Conservation (phyloP, 2,329 filamentous ascomycete species). For the Cucurbitaria berberidis region DNA sequence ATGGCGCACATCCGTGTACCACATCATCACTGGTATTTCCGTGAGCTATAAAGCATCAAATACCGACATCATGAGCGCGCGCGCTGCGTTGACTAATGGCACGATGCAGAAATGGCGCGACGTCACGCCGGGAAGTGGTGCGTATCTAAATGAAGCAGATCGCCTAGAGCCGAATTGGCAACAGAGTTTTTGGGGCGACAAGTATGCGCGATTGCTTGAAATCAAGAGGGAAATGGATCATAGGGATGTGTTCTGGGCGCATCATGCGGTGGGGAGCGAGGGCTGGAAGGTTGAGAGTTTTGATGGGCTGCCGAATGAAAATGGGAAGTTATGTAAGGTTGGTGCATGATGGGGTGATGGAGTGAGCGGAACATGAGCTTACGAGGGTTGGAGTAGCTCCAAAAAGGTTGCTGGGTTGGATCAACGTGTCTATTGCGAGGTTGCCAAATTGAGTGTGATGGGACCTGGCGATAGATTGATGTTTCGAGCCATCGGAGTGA, state of each 20-base stretch:
- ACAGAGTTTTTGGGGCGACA: constrained; percentile 19
- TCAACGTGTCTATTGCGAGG: no score
- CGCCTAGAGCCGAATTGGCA: constrained; percentile 20
- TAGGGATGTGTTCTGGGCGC: constrained; percentile 25
- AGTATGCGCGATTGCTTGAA: constrained; percentile 12
- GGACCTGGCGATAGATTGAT: no score
- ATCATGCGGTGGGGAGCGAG: constrained; percentile 33
- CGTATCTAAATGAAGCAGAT: constrained; percentile 30
- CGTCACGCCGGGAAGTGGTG: constrained; percentile 31
- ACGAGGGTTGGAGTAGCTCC: background rate
- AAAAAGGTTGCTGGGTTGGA: no score
- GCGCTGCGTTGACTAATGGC: constrained; percentile 24
- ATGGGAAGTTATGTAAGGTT: constrained; percentile 29
- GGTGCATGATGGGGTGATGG: background rate
- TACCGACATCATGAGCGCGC: constrained; percentile 15
- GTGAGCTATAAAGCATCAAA: constrained; percentile 4
- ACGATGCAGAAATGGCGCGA: constrained; percentile 36
- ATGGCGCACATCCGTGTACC: constrained; percentile 30
- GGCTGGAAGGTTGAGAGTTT: constrained; percentile 28
- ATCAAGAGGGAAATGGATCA: constrained; percentile 21
- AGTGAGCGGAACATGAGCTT: background rate
- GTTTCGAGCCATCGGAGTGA: no score
- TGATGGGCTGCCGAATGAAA: constrained; percentile 31
- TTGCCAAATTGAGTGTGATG: no score
- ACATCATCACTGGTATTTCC: constrained; percentile 24